phyloP scores from a whole-genome alignment of 176 grass and related monocot species.

The Dendrocalamus sinicus region DNA sequence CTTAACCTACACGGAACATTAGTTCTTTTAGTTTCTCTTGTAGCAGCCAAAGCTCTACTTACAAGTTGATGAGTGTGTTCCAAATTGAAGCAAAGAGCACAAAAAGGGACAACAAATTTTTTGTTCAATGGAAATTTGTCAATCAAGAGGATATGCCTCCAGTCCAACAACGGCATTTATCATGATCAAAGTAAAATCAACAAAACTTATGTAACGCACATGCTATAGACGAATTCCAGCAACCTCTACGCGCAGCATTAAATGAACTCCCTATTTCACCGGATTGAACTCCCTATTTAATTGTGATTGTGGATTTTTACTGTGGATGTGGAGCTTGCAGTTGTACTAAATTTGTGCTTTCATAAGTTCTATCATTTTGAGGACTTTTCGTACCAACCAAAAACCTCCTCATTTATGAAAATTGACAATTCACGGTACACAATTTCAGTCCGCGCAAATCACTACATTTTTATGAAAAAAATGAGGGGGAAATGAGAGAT shows the following conservation, averaged over 20 bases:
- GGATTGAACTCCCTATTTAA: too few species aligned
- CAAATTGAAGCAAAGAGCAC: neutral
- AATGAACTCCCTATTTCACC: neutral
- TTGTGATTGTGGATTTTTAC: too few species aligned
- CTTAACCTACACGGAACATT: conserved; percentile 55
- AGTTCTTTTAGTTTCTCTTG: conserved; percentile 26
- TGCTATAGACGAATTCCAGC: neutral
- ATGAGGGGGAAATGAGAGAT: too few species aligned
- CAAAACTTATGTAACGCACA: neutral
- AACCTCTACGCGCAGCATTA: conserved; percentile 10
- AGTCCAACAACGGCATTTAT: neutral
- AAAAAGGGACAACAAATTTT: conserved; percentile 3
- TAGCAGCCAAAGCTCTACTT: neutral
- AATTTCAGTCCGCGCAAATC: too few species aligned
- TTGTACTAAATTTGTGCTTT: too few species aligned
- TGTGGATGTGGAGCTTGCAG: too few species aligned
- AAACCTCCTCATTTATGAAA: too few species aligned
- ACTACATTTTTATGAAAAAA: too few species aligned
- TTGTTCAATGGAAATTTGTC: conserved; percentile 5
- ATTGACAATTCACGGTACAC: too few species aligned
- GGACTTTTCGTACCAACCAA: too few species aligned
- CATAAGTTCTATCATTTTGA: too few species aligned
- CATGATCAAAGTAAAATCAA: conserved; percentile 8
- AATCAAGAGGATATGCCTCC: conserved; percentile 34
- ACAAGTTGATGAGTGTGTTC: neutral